Percentiles rank a stretch among this genome's conserved stretches.
phyloP scores from a whole-genome alignment of 2,329 filamentous ascomycete species.

The Onygenales sp. region DNA sequence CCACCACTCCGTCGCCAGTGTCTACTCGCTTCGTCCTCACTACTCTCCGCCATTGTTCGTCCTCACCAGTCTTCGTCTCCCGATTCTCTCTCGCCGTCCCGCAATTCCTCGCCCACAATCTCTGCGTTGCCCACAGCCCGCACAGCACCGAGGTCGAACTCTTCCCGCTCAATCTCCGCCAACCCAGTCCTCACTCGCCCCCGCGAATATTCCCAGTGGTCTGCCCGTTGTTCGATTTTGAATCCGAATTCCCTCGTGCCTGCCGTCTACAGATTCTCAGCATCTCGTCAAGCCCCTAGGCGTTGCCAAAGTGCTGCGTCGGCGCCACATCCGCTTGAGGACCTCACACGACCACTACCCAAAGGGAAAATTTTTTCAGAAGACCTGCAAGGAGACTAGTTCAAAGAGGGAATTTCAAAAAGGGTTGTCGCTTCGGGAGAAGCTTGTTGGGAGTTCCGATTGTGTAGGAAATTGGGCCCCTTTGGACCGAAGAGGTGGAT shows the following conservation, averaged over 20 bases:
- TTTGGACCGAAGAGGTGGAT: not conserved
- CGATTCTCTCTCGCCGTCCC: not conserved
- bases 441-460: not conserved
- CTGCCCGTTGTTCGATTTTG: no score
- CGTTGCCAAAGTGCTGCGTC: no score
- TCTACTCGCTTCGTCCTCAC: not conserved
- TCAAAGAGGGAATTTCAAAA: not conserved
- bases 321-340: no score
- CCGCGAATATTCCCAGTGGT: no score
- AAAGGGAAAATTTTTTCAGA: not conserved
- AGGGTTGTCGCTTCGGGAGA: not conserved
- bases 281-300: no score
- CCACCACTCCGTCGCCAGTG: not conserved
- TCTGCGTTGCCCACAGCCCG: no score
- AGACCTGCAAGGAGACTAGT: not conserved
- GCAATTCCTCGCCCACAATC: not conserved
- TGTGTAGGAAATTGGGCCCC: not conserved
- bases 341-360: not conserved
- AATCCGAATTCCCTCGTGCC: no score
- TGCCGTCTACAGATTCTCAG: no score
- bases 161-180: no score
- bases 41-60: not conserved
- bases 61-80: not conserved
- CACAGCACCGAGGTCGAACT: no score
- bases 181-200: no score